Base-by-base conservation (phyloP, 805 yeast genomes). In the Saturnispora mendoncae region DNA sequence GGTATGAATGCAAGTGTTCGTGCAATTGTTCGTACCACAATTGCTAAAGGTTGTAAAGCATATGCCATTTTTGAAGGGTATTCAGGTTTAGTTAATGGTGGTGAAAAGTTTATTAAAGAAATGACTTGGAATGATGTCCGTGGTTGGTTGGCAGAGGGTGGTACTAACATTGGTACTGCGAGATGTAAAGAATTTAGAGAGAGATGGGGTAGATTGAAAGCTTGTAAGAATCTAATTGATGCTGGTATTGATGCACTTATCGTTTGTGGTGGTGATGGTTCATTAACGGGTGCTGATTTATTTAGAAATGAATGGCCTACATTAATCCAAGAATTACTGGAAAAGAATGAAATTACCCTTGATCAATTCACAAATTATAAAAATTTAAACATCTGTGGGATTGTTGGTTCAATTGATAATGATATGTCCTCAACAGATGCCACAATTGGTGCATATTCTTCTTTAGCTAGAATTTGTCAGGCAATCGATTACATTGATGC, bases 401-500 rank as follows among this genome's bases (percentile, higher is more conserved):
- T 78, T 17, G 88, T 82, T 38, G 90, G 90, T 10, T 80, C 87
- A n/a, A 82, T 82, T 50, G 90, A 82, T 58, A 82, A 82, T 55
- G 90, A 82, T 58, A 81, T 82, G 88, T 70, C 85, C n/a, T 65
- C 75, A n/a, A 82, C 88, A 2, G 88, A 82, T 57, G 80, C 85
- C 32, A 82, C 90, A 17, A 82, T 82, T 55, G 90, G 90, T 47
- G 84, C 86, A 9, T 80, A 74, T 56, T 80, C 87, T n/a, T 76
- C 88, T 1, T 66, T 82, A 45, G 87, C 77, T 44, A 67, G 90
- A 56, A 82, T 82, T 50, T 75, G 83, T 53, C 76, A 78, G 54
- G 76, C 78, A 61, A 74, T 83, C 48, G 94, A 83, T 61, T 83
- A 80, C 56, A 82, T 83, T 46, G 90, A 82, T 58, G 86, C 88